Conservation (phyloP, 208 protist species). For the Leishmania lainsoni region DNA sequence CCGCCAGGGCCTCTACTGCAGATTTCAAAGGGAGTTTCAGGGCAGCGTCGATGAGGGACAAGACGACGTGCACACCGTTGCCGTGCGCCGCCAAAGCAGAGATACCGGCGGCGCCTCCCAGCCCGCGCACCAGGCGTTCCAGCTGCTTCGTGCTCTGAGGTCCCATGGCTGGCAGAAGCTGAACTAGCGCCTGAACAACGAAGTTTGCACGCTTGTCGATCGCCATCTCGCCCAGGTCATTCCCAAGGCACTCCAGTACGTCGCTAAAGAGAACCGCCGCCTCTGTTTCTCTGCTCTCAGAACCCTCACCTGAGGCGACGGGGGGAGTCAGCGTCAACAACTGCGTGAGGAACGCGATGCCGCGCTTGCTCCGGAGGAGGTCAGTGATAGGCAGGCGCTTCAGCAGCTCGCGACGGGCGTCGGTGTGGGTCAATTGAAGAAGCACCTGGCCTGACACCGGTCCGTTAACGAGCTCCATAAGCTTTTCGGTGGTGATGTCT, state of each 20-base stretch:
- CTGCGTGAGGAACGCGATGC: conserved; percentile 65
- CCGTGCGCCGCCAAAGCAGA: conserved; percentile 40
- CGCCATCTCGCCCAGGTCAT: conserved; percentile 60
- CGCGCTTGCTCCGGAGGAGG: conserved; percentile 72
- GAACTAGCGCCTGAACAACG: conserved; percentile 74
- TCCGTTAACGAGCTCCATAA: conserved; percentile 70
- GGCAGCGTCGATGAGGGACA: conserved; percentile 55
- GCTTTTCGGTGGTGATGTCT: conserved; percentile 32
- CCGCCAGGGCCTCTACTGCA: conserved; percentile 58
- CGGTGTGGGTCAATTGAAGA: conserved; percentile 46
- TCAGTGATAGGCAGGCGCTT: conserved; percentile 40
- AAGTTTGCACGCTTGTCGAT: conserved; percentile 80
- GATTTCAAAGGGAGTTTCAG: conserved; percentile 37
- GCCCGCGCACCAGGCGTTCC: conserved; percentile 39
- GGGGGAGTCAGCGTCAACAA: conserved; percentile 38
- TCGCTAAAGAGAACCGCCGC: conserved; percentile 46
- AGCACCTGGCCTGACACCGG: conserved; percentile 76
- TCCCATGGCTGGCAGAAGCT: conserved; percentile 46
- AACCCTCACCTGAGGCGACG: not conserved
- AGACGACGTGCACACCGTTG: conserved; percentile 80
- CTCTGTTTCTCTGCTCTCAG: conserved; percentile 17
- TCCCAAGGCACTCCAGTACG: conserved; percentile 44
- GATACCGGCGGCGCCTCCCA: conserved; percentile 57
- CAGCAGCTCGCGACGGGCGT: conserved; percentile 48
- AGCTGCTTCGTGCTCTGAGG: conserved; percentile 36